Base-by-base conservation (phyloP, 805 yeast species). In the Brettanomyces anomalus region DNA sequence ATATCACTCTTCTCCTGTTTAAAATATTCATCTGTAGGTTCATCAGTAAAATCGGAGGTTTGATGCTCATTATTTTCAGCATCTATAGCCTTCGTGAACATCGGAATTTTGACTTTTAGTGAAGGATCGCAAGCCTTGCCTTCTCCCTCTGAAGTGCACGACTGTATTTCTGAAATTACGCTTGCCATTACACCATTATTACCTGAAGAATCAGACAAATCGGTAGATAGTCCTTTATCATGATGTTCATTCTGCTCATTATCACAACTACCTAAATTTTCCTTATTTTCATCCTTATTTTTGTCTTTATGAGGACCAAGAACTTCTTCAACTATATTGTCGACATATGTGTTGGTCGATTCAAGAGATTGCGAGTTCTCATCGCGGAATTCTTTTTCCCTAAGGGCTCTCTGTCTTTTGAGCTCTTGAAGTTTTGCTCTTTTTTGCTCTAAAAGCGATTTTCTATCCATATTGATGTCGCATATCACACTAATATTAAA, bases 341-440 rank as follows among this genome's bases (percentile, higher is more conserved):
- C 32, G 11, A 39, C 33, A 21, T 33, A 37, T 15, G 18, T 17
- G 26, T 38, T 28, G 7, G 18, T 41, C 19, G 37, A 35, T 16
- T 15, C 16, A 7, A 13, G 7, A 35, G 18, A 15, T 14, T 16
- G 24, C 8, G 16, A 15, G 7, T 5, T 19, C 21, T 35, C 37
- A 20, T 36, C n/a, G 5, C n/a, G 30, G 24, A 36, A 14, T 4
- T 37, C 48, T 32, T 49, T 33, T 37, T 50, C 58, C 20, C 59
- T 55, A 43, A 55, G 62, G 40, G 64, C 71, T 28, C 81, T 55
- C 49, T 67, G 70, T 33, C 65, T 66, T 31, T 77, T 60, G n/a
- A 79, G 63, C 55, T 72, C 76, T 28, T 74, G 74, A 30, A 79
- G 56, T 42, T 70, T 66, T 37, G 66, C 70, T 44, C 67, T 62